A percentile compares a stretch with the other conserved stretches of the same genome.
Evolutionary conservation across 2,329 filamentous ascomycete genomes (phyloP).

Genomic region (Pleoardoris graminearum): DNA sequence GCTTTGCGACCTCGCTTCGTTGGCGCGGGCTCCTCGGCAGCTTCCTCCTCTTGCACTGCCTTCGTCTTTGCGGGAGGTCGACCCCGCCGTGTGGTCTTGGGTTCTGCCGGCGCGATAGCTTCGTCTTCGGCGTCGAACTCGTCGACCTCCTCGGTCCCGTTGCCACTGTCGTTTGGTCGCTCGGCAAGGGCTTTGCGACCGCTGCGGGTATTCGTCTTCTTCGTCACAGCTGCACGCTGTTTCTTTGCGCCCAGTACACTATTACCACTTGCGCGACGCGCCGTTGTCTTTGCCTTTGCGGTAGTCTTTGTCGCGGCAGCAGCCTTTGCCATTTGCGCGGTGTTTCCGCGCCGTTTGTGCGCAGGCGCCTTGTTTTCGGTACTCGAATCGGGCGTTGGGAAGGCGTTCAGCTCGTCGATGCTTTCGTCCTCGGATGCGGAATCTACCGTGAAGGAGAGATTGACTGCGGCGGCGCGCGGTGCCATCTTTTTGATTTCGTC

Average conservation of each 20-base stretch:
- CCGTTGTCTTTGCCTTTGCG: slow-evolving; percentile 40
- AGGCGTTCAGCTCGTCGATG: slow-evolving; percentile 38
- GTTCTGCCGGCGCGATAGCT: slow-evolving; percentile 25
- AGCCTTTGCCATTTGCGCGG: slow-evolving; percentile 28
- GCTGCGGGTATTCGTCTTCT: slow-evolving; percentile 37
- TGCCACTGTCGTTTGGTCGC: slow-evolving; percentile 44
- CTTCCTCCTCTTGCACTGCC: slow-evolving; percentile 22
- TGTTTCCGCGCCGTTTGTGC: slow-evolving; percentile 41
- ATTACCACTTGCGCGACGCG: slow-evolving; percentile 44
- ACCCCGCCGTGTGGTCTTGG: slow-evolving; percentile 33
- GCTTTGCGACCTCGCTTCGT: slow-evolving; percentile 38
- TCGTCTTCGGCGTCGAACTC: slow-evolving; percentile 40
- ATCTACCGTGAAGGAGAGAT: slow-evolving; percentile 46
- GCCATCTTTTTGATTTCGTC: slow-evolving; percentile 28
- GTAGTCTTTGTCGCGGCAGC: slow-evolving; percentile 35
- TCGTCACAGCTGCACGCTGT: slow-evolving; percentile 38
- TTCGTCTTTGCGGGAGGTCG: slow-evolving; percentile 66
- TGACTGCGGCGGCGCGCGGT: slow-evolving; percentile 35
- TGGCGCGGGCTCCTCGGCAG: slow-evolving; percentile 24
- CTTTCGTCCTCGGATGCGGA: slow-evolving; percentile 49
- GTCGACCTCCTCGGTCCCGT: slow-evolving; percentile 52
- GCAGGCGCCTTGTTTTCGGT: slow-evolving; percentile 44
- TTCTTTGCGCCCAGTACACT: slow-evolving; percentile 45
- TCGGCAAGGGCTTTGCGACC: slow-evolving; percentile 49
- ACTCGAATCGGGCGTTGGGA: slow-evolving; percentile 47